Evolutionary conservation across 179 eudicot species (phyloP), one percentile per base, ranked within the genome.

Genomic region (Silene vulgaris): DNA sequence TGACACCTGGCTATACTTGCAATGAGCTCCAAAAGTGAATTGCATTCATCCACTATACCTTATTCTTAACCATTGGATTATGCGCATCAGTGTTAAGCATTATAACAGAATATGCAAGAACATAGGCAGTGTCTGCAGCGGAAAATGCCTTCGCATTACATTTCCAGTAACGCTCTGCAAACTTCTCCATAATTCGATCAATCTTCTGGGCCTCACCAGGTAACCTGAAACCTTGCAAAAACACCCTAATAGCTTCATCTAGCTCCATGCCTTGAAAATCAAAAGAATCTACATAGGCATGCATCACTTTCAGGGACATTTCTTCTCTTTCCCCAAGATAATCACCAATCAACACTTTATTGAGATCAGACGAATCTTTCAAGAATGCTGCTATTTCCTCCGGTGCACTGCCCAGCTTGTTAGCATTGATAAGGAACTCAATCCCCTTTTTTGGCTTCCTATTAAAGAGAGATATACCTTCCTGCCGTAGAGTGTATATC

Each of bases 161-260:
- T 83, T 92, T 95, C 83, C 99, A 95, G 79, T 95, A 95, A 35
- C 97, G 96, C 81, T 93, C 97, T 29, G 99, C 90, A 87, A 95
- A 95, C 75, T 95, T 95, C 79, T 95, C 99, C 97, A 95, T 90
- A 30, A 95, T 90, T 45, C 97, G 91, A 66, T 95, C 99, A 76
- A 95, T 95, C 82, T 95, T 95, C 82, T 95, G 98, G 68, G 98
- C 98, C 84, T 95, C 98, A 48, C 98, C 98, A 65, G 98, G 98
- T 79, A 95, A 82, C 81, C 97, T 86, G 84, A 95, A 95, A 61
- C 98, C 97, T 85, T 83, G 90, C 74, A 95, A 81, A 76, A 95
- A 90, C 73, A 76, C 83, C 83, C 96, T 86, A 73, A 95, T 89
- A 52, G 98, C 94, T 82, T 90, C 97, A 74, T 92, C 98, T 64